phyloP scores from a whole-genome alignment of 106 monocot species.

The Dioscorea zingiberensis region DNA sequence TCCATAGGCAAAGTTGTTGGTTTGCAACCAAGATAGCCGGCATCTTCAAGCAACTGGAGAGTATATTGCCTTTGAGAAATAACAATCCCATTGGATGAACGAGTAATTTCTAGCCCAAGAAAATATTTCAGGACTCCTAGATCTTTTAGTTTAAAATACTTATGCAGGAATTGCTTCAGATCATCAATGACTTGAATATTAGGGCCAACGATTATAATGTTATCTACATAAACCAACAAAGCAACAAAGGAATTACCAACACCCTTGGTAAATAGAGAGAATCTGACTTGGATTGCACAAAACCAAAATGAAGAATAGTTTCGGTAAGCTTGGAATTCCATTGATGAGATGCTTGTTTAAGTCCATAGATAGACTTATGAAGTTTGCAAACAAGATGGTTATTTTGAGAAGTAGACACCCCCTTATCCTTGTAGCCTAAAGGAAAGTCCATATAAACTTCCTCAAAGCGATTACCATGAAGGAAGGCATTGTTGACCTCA shows the following conservation, averaged over 20 bases:
- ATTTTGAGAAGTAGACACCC: too few relatives aligned
- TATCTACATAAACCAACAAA: not conserved
- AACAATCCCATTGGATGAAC: not conserved
- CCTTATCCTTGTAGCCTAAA: too few relatives aligned
- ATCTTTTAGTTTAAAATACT: conserved; percentile 4
- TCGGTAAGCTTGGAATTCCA: too few relatives aligned
- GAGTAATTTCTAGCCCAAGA: conserved; percentile 1
- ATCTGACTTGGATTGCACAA: not conserved
- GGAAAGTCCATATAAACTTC: too few relatives aligned
- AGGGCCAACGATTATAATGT: not conserved
- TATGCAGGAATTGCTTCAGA: not conserved
- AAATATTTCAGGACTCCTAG: not conserved
- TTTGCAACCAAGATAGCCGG: not conserved
- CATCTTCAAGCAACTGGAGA: not conserved
- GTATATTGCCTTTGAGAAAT: too few relatives aligned
- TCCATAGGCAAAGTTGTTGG: not conserved
- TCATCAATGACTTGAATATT: not conserved
- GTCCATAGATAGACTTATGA: too few relatives aligned
- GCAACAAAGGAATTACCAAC: too few relatives aligned
- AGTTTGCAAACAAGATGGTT: too few relatives aligned
- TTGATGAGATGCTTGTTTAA: too few relatives aligned
- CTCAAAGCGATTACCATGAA: too few relatives aligned
- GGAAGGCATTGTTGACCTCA: too few relatives aligned
- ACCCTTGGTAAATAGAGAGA: not conserved
- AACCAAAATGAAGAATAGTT: too few relatives aligned